These are phyloP conservation scores for Millerago galiae DNA, from an alignment of 805 yeast species.

Conservation along the genomic window DNA sequence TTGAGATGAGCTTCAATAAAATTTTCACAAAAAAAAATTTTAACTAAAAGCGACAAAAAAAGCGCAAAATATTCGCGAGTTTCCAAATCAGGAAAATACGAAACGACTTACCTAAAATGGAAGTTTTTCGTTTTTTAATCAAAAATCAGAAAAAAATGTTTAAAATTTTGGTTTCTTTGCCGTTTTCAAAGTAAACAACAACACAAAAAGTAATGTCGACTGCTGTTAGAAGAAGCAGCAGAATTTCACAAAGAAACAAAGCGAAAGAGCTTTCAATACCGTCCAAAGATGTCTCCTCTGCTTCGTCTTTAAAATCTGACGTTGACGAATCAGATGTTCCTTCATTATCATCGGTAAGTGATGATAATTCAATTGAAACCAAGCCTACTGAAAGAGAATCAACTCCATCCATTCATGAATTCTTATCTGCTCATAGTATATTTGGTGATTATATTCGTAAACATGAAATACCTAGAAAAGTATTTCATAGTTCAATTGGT, in stretches of 20 bases:
- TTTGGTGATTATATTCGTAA: slow-evolving; percentile 55
- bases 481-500: slow-evolving; percentile 86
- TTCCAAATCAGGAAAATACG: not conserved
- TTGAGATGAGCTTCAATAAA: slow-evolving; percentile 5
- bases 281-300: slow-evolving; percentile 4
- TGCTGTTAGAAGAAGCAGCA: not conserved
- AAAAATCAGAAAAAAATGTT: not conserved
- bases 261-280: not conserved
- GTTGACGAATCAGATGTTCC: slow-evolving; percentile 7
- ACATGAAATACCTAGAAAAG: slow-evolving; percentile 86
- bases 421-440: slow-evolving; percentile 34
- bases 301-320: slow-evolving; percentile 9
- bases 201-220: not conserved
- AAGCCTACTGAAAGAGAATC: not conserved
- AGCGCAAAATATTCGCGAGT: not conserved
- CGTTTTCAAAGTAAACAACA: not conserved
- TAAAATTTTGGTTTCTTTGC: not conserved
- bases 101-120: not conserved
- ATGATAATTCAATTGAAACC: not conserved
- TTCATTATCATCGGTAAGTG: slow-evolving; percentile 5
- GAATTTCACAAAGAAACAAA: not conserved
- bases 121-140: not conserved
- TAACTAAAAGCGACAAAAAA: not conserved
- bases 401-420: slow-evolving; percentile 7
- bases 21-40: slow-evolving; percentile 9